Evolutionary conservation across 169 alveolate species (phyloP).

Genomic region (Eimeria nieschulzi): DNA sequence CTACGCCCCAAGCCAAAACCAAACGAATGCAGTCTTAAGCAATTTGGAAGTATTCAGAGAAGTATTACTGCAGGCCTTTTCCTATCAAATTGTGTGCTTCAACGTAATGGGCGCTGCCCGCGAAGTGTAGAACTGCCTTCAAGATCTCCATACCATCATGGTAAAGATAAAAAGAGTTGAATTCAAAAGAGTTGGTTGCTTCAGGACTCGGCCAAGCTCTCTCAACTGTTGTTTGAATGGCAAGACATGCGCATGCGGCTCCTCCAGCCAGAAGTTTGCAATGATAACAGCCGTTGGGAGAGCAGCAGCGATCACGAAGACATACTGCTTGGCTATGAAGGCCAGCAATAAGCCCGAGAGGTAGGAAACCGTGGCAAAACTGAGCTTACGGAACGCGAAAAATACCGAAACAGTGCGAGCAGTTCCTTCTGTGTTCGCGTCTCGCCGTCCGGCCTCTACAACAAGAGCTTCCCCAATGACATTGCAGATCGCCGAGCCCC

Average conservation of each 20-base stretch:
- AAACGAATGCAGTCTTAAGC: too few relatives aligned
- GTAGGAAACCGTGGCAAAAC: conserved; percentile 88
- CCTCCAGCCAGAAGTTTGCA: conserved; percentile 82
- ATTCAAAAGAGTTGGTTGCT: conserved; percentile 79
- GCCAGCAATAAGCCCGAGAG: conserved; percentile 82
- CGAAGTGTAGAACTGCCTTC: too few relatives aligned
- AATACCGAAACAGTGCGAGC: conserved; percentile 84
- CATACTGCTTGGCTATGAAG: conserved; percentile 78
- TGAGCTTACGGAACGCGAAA: conserved; percentile 85
- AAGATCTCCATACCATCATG: conserved; percentile 79
- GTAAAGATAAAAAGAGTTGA: conserved; percentile 81
- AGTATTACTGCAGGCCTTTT: background rate
- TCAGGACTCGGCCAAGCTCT: conserved; percentile 70
- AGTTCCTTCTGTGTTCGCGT: conserved; percentile 74
- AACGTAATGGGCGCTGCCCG: too few relatives aligned
- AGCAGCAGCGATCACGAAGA: conserved; percentile 84
- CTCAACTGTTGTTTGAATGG: conserved; percentile 69
- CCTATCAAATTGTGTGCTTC: background rate
- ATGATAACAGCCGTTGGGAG: conserved; percentile 83
- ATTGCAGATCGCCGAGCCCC: conserved; percentile 80
- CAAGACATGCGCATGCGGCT: conserved; percentile 69
- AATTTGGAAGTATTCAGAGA: background rate
- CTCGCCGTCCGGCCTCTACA: conserved; percentile 86
- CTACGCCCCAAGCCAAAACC: too few relatives aligned
- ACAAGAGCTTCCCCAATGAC: conserved; percentile 93